Evolutionary conservation across 1,139 yeast genomes (phyloP).

Genomic region (Yamadazyma friedrichii): DNA sequence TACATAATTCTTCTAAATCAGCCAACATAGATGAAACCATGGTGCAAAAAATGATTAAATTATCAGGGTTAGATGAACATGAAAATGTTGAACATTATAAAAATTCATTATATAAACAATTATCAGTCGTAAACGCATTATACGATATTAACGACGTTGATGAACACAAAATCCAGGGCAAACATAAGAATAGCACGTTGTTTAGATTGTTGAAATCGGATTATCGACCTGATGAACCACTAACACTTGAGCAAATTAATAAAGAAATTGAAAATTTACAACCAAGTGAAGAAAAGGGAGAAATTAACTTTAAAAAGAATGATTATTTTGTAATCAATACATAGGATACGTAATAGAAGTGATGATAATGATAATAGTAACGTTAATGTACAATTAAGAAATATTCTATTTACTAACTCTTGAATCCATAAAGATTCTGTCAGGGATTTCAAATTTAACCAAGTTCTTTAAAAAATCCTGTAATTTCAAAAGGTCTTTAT

Average conservation of each 20-base stretch:
- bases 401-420: slow-evolving; percentile 30
- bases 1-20: slow-evolving; percentile 11
- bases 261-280: slow-evolving; percentile 21
- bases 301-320: slow-evolving; percentile 14
- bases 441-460: slow-evolving; percentile 69
- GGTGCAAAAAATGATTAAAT: slow-evolving; percentile 32
- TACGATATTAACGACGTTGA: slow-evolving; percentile 19
- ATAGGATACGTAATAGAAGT: slow-evolving; percentile 1
- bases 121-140: slow-evolving; percentile 45
- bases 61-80: slow-evolving; percentile 44
- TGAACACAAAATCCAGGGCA: slow-evolving; percentile 14
- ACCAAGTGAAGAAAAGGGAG: slow-evolving; percentile 30
- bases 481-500: slow-evolving; percentile 57
- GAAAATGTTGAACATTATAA: slow-evolving; percentile 27
- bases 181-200: slow-evolving; percentile 20
- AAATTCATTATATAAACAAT: slow-evolving; percentile 40
- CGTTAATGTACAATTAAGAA: background rate
- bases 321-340: slow-evolving; percentile 10
- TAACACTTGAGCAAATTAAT: slow-evolving; percentile 23
- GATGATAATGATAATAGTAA: background rate
- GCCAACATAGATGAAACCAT: slow-evolving; percentile 10
- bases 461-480: slow-evolving; percentile 68
- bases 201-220: slow-evolving; percentile 39
- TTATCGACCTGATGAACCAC: slow-evolving; percentile 24
- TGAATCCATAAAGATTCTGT: slow-evolving; percentile 77